phyloP scores from a whole-genome alignment of 768 basidiomycete species.

The Agaricus subrufescens region DNA sequence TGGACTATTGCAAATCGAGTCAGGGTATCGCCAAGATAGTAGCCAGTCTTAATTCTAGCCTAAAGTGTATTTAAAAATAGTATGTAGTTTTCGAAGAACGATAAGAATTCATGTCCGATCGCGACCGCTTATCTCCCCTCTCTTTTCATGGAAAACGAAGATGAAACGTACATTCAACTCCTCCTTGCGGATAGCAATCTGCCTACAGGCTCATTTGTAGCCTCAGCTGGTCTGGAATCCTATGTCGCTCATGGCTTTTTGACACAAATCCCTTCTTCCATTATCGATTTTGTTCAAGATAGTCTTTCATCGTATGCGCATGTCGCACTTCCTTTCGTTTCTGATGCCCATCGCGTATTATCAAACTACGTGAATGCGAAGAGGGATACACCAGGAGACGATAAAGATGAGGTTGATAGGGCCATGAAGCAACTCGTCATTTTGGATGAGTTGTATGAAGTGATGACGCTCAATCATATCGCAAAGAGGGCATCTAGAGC shows the following conservation, averaged over 20 bases:
- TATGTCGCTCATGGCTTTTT: slow-evolving; percentile 82
- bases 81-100: too few species aligned
- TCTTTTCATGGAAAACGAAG: slow-evolving; percentile 29
- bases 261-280: slow-evolving; percentile 37
- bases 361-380: slow-evolving; percentile 15
- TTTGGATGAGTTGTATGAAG: slow-evolving; percentile 77
- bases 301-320: slow-evolving; percentile 76
- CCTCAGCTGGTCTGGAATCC: slow-evolving; percentile 90
- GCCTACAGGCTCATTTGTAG: slow-evolving; percentile 95
- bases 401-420: slow-evolving; percentile 14
- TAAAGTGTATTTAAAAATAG: too few species aligned
- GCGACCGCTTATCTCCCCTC: too few species aligned
- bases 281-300: slow-evolving; percentile 61
- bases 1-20: too few species aligned
- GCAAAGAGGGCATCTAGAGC: slow-evolving; percentile 81
- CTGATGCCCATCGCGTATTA: slow-evolving; percentile 57
- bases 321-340: slow-evolving; percentile 74
- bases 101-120: too few species aligned
- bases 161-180: slow-evolving; percentile 68
- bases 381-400: slow-evolving; percentile 1
- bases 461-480: slow-evolving; percentile 88
- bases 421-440: slow-evolving; percentile 40
- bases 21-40: too few species aligned
- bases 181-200: slow-evolving; percentile 89
- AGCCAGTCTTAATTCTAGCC: too few species aligned